These are phyloP conservation scores for Coleophoma eucalyptorum DNA, from an alignment of 2,329 filamentous ascomycete species.

Conservation along the genomic window DNA sequence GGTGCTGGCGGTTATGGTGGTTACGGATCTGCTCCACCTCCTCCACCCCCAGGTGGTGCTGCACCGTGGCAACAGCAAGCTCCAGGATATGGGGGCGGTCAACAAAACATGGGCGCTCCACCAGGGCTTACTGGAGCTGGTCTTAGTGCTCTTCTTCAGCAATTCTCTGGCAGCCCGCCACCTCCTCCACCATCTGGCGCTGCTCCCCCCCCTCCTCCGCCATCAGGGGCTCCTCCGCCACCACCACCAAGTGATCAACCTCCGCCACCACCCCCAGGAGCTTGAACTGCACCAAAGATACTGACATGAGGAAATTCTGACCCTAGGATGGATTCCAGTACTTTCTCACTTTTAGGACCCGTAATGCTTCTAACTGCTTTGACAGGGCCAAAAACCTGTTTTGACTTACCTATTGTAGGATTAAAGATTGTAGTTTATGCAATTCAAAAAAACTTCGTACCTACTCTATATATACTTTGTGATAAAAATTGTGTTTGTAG, in stretches of 20 bases:
- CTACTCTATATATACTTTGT: background rate
- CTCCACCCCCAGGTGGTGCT: constrained; percentile 37
- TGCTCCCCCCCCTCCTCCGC: constrained; percentile 45
- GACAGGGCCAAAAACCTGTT: background rate
- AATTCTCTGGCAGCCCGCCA: constrained; percentile 47
- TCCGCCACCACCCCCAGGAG: constrained; percentile 56
- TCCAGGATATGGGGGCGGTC: constrained; percentile 33
- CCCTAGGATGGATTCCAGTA: background rate
- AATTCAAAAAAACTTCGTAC: background rate
- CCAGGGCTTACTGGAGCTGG: constrained; percentile 51
- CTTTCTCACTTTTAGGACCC: background rate
- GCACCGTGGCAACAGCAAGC: constrained; percentile 40
- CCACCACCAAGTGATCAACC: constrained; percentile 55
- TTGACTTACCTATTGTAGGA: background rate
- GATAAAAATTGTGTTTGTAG: background rate
- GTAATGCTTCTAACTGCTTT: background rate
- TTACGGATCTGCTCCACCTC: constrained; percentile 42
- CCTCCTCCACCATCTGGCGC: constrained; percentile 52
- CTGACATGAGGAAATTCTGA: background rate
- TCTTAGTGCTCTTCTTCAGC: constrained; percentile 63
- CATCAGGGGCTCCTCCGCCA: constrained; percentile 56
- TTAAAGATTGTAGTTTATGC: background rate
- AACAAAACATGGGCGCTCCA: constrained; percentile 41
- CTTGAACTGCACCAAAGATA: constrained; percentile 7
- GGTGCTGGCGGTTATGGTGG: constrained; percentile 18